Evolutionary conservation across 192 early-diverging fungal species (phyloP), one percentile per base, ranked within the genome.

Genomic region (Hyaloraphidium curvatum): DNA sequence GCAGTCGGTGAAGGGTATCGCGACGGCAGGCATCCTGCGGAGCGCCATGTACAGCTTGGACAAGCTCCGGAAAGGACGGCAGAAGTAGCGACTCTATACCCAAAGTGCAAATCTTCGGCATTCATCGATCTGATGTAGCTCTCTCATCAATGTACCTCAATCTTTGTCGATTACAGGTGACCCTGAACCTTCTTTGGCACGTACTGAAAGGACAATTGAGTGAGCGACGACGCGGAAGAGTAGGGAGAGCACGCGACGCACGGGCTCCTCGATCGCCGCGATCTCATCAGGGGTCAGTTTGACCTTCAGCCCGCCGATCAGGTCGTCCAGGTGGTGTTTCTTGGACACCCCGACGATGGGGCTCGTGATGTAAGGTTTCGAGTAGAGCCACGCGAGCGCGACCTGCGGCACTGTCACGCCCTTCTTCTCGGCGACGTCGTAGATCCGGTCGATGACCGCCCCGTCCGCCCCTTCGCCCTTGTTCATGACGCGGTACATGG

Each of bases 1-100:
- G 0, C 94, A 98, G 66, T 84, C 87, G 25, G 52, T 80, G 52
- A 98, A 98, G 67, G 95, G 95, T 0, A 65, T 96, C 26, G 59
- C 91, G 17, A 89, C 91, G 0, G 90, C 92, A 17, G 95, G 95
- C 0, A 25, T 78, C 19, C 13, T 65, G 31, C 83, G 76, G 55
- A 74, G 76, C 13, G 55, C 63, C 16, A 57, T 70, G 14, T 89
- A 89, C 64, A 71, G 75, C 53, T 48, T 61, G 19, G 63, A 64
- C 30, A 75, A 75, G n/a, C 21, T 63, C 30, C 62, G 64, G 39
- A 80, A 80, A 55, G 43, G 54, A 30, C 43, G 43, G n/a, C n/a
- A n/a, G n/a, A n/a, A n/a, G n/a, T n/a, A n/a, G n/a, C n/a, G n/a
- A n/a, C n/a, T n/a, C n/a, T n/a, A n/a, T n/a, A n/a, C n/a, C n/a